These are phyloP conservation scores for Citrus maxima DNA, from an alignment of 345 rosid genomes.

Conservation along the genomic window DNA sequence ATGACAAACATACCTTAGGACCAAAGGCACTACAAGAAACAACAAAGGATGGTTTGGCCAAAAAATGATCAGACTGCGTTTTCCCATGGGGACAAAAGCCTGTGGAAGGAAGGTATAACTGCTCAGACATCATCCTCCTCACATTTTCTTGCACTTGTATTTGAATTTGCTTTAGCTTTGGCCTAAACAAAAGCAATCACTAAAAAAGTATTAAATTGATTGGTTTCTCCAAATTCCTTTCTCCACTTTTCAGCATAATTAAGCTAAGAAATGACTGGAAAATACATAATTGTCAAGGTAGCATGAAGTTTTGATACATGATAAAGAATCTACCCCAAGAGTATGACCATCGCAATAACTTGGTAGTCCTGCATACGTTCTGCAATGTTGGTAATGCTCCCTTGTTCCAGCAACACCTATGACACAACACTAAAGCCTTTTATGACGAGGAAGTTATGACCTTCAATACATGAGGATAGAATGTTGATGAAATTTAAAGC, in stretches of 20 bases:
- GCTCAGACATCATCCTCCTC: constrained; percentile 70
- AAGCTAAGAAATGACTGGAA: not conserved
- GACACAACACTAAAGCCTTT: not conserved
- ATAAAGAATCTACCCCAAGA: constrained; percentile 55
- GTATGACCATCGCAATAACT: constrained; percentile 77
- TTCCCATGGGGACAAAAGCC: constrained; percentile 23
- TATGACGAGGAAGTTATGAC: not conserved
- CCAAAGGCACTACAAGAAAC: constrained; percentile 88
- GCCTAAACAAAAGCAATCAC: constrained; percentile 35
- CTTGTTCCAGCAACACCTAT: constrained; percentile 72
- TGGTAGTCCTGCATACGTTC: constrained; percentile 77
- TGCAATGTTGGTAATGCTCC: constrained; percentile 37
- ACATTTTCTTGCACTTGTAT: constrained; percentile 70
- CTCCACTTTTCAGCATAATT: constrained; percentile 8
- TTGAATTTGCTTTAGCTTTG: constrained; percentile 67
- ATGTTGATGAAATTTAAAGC: not conserved
- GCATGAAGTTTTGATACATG: not conserved
- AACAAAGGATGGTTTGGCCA: constrained; percentile 52
- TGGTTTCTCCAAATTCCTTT: not conserved
- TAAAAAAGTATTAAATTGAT: not conserved
- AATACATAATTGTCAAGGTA: not conserved
- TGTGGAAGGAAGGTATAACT: constrained; percentile 47
- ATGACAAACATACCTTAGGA: constrained; percentile 49
- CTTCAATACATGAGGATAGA: not conserved
- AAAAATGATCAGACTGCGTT: constrained; percentile 19